Conservation (phyloP, 106 monocot species). For the Dendrobium nobile region DNA sequence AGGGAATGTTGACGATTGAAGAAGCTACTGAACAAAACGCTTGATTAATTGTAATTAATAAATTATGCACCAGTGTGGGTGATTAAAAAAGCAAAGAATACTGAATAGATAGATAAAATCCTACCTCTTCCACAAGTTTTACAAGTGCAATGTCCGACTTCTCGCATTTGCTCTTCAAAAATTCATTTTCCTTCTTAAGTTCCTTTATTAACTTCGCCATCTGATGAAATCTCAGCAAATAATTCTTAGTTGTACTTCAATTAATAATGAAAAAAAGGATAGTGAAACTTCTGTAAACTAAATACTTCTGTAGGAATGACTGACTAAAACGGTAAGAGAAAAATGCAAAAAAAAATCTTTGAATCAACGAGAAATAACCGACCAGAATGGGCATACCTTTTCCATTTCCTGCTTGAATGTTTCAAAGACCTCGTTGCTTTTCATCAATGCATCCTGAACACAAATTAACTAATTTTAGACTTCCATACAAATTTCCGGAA, state of each 20-base stretch:
- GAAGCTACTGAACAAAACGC: neutral
- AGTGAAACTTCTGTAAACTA: neutral
- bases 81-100: neutral
- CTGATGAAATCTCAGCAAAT: conserved; percentile 25
- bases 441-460: conserved; percentile 78
- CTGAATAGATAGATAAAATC: conserved; percentile 1
- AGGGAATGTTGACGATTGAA: neutral
- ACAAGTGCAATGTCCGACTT: conserved; percentile 83
- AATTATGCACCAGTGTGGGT: neutral
- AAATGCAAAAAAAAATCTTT: neutral
- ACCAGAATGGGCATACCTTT: conserved; percentile 44
- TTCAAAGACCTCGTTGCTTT: conserved; percentile 96
- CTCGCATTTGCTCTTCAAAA: conserved; percentile 89
- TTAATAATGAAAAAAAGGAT: neutral
- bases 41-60: neutral
- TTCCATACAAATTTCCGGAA: neutral
- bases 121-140: conserved; percentile 90
- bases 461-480: neutral
- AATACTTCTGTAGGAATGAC: neutral
- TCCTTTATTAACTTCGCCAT: conserved; percentile 91
- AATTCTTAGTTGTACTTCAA: neutral
- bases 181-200: conserved; percentile 92
- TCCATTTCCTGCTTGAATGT: conserved; percentile 96
- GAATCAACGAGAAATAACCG: neutral
- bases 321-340: neutral